Evolutionary conservation across 371 early-diverging fungal genomes (phyloP), one percentile per base, ranked within the genome.

Genomic region (Mucor lusitanicus): DNA sequence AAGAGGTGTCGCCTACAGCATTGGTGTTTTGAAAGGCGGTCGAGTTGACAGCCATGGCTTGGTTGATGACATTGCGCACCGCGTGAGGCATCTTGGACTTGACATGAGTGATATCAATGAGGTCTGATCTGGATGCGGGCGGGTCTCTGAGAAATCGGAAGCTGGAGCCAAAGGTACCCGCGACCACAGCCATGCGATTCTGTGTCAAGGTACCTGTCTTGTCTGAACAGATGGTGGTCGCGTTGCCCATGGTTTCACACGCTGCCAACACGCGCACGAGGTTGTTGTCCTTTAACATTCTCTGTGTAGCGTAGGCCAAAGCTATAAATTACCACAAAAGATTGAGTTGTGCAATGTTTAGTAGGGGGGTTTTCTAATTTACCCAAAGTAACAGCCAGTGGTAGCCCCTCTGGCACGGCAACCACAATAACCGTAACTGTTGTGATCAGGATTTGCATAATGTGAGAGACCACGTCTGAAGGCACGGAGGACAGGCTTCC

Each of bases 181-280:
- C 87, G 0, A 95, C 96, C 7, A 95, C 92, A 0, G 92, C 89
- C 96, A 97, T 95, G 27, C 85, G 84, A 81, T 97, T 96, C 64
- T 92, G 91, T 0, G 95, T 96, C 23, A 96, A 76, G 3, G 95
- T 96, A 19, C 96, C 96, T 7, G 95, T 95, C 74, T 95, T 95
- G 76, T 97, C 96, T 12, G 92, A 91, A 74, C 96, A 95, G 39
- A 97, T 85, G 7, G 93, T 93, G 7, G 96, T 96, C 1, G 96
- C 95, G 70, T 90, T 92, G 6, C 95, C 95, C 96, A 96, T 96
- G 35, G 94, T 95, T 78, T 97, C 97, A 72, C 97, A 97, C 7
- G 97, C 92, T 37, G 91, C 85, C 25, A 97, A 77, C 19, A 93
- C 87, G 23, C 96, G 87, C 8, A 97, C 97, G 30, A 97, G 77